These are phyloP conservation scores for Epichloe elymi DNA, from an alignment of 2,329 filamentous ascomycete genomes.

Conservation along the genomic window DNA sequence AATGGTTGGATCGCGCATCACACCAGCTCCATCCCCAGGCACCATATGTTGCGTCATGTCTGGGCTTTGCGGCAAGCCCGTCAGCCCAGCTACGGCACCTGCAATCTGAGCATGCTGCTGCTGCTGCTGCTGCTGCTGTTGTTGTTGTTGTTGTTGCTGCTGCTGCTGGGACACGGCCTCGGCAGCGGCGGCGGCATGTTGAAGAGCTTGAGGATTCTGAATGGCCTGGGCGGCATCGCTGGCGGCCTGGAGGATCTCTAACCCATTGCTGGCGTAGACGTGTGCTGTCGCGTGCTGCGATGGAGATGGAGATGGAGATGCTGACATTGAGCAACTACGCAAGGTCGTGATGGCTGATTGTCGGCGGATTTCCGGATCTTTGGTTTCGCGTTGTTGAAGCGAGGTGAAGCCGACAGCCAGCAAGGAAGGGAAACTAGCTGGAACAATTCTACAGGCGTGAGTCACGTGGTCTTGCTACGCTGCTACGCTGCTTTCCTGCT, in stretches of 20 bases:
- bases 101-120: constrained; percentile 3
- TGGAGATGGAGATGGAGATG: constrained; percentile 13
- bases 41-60: constrained; percentile 6
- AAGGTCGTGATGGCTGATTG: constrained; percentile 27
- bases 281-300: constrained; percentile 20
- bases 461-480: background rate
- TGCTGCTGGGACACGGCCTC: constrained; percentile 18
- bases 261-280: constrained; percentile 31
- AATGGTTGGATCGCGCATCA: constrained; percentile 26
- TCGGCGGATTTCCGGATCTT: constrained; percentile 29
- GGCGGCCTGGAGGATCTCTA: constrained; percentile 32
- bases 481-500: no score
- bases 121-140: background rate
- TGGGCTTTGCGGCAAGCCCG: background rate
- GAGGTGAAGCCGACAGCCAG: constrained; percentile 23
- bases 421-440: background rate
- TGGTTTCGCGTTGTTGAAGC: constrained; percentile 21
- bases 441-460: background rate
- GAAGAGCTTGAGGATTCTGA: constrained; percentile 24
- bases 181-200: constrained; percentile 25
- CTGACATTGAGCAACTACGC: constrained; percentile 10
- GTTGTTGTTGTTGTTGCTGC: background rate
- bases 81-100: background rate
- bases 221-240: constrained; percentile 30
- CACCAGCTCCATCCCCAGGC: constrained; percentile 6